Percentiles rank a stretch among this genome's conserved stretches.
phyloP scores from a whole-genome alignment of 192 early-diverging fungal species.

The Haplosporangium gracile region DNA sequence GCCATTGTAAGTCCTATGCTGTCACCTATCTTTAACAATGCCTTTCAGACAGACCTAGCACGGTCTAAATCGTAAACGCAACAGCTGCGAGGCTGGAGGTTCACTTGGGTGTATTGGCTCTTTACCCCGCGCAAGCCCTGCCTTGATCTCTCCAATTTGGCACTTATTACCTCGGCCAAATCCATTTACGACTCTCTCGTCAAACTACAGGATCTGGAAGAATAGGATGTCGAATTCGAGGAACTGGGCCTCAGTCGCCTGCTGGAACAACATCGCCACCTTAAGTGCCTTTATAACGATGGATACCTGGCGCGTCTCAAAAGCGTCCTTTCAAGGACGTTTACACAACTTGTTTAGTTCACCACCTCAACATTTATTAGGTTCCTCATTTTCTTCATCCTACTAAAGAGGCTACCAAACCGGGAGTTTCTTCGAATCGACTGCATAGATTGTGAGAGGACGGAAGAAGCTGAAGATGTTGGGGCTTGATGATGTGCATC shows the following conservation, averaged over 20 bases:
- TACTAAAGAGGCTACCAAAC: neutral
- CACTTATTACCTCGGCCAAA: neutral
- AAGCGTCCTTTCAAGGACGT: neutral
- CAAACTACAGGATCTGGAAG: neutral
- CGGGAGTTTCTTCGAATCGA: neutral
- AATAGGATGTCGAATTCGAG: neutral
- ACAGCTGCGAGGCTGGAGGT: neutral
- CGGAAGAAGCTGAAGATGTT: neutral
- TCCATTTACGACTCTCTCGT: neutral
- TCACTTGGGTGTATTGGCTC: neutral
- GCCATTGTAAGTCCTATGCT: neutral
- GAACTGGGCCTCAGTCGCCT: neutral
- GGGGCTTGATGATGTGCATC: neutral
- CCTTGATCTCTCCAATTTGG: neutral
- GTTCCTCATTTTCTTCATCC: neutral
- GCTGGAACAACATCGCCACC: neutral
- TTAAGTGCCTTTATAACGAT: neutral
- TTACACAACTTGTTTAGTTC: neutral
- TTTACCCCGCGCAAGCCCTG: neutral
- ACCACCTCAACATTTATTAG: neutral
- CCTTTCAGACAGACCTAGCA: neutral
- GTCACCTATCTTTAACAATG: neutral
- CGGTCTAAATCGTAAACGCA: neutral
- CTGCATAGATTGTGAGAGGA: neutral
- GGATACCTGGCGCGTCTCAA: neutral